Base-by-base conservation (phyloP, 768 basidiomycete genomes). In the Artomyces pyxidatus region DNA sequence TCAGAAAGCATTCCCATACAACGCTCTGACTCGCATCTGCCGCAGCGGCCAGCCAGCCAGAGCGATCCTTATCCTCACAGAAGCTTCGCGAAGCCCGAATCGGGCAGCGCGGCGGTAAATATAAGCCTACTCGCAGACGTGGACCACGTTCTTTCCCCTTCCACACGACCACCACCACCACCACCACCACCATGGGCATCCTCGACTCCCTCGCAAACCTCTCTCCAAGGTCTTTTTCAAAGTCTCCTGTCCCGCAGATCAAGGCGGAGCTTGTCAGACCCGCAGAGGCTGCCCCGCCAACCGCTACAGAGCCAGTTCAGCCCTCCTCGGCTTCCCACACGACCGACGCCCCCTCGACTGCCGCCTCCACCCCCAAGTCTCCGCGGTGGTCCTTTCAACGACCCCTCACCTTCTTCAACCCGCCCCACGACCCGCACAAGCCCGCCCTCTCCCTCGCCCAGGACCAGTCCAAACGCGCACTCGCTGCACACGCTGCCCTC, bases 351-450 rank as follows among this genome's bases (percentile, higher is more conserved):
- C 17, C 39, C 12, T 41, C 39, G 16, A 41, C n/a, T 11, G n/a
- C 39, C 39, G 39, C 39, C 39, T n/a, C 32, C 32, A n/a, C n/a
- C n/a, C n/a, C n/a, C n/a, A 35, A 35, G 32, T 7, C 32, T 12
- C 37, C 19, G 5, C 47, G 55, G 22, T 49, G 41, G 49, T 50
- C 54, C 32, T 17, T 55, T 43, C 51, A 27, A 22, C 27, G 27
- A 12, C 23, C 30, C 1, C 45, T 55, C 35, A 38, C n/a, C 14
- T 19, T 55, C n/a, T 23, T 42, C 28, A 49, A 35, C 35, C 40
- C 35, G 37, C 27, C 30, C 17, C 19, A 27, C 9, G 22, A 46
- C 32, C 21, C 25, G n/a, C 26, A 44, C n/a, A 47, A 40, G 19
- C 12, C 48, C 4, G n/a, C 45, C 4, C 37, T 37, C 21, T 26